A percentile compares a stretch with the other conserved stretches of the same genome.
phyloP scores from a whole-genome alignment of 2,329 filamentous ascomycete species.

The Fusarium lateritium region DNA sequence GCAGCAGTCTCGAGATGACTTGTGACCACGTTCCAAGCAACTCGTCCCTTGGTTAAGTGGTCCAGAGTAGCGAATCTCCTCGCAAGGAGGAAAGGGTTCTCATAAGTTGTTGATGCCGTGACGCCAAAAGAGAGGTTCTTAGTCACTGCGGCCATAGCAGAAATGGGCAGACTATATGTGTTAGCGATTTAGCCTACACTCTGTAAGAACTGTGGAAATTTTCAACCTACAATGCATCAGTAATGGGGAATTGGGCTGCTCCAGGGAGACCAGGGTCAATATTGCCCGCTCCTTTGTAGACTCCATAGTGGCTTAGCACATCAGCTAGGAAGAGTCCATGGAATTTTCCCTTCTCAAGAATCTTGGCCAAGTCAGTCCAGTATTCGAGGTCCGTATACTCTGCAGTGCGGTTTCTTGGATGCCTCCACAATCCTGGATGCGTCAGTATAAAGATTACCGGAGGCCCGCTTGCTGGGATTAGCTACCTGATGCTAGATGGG shows the following conservation, averaged over 20 bases:
- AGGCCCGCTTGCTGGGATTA: neutral
- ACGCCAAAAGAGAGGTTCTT: neutral
- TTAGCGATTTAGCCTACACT: neutral
- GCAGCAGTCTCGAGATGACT: constrained; percentile 63
- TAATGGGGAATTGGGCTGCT: neutral
- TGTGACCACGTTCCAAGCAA: constrained; percentile 67
- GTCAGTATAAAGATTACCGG: neutral
- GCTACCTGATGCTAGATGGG: constrained; percentile 1
- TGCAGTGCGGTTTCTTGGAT: constrained; percentile 33
- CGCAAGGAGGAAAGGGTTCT: constrained; percentile 43
- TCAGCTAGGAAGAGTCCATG: constrained; percentile 67
- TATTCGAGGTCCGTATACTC: constrained; percentile 50
- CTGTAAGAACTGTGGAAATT: neutral
- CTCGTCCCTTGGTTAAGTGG: constrained; percentile 54
- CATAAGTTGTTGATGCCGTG: neutral
- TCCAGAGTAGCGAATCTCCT: constrained; percentile 54
- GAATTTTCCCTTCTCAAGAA: constrained; percentile 62
- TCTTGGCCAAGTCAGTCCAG: constrained; percentile 63
- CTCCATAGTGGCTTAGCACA: constrained; percentile 60
- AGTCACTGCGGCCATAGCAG: neutral
- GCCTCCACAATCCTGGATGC: constrained; percentile 5
- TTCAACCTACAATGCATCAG: neutral
- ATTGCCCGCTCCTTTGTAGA: constrained; percentile 37
- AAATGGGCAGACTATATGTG: neutral
- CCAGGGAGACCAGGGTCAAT: neutral